Evolutionary conservation across 169 alveolate genomes (phyloP).

Genomic region (Eimeria necatrix): DNA sequence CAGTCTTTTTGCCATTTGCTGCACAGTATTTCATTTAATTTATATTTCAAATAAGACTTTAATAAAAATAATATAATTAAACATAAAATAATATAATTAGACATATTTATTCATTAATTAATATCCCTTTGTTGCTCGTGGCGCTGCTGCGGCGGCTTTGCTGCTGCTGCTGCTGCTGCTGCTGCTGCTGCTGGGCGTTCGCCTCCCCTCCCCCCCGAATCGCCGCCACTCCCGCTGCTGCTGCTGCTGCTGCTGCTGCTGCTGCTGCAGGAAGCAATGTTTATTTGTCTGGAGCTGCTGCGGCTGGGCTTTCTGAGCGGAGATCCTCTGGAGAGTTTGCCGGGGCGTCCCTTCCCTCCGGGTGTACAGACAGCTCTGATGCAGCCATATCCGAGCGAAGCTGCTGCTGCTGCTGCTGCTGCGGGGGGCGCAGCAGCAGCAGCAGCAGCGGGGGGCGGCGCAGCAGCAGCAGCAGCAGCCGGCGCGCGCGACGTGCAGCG

Average conservation of each 20-base stretch:
- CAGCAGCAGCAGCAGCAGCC: background rate
- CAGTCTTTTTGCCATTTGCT: too few relatives aligned
- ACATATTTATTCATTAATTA: too few relatives aligned
- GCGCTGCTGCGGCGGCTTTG: too few relatives aligned
- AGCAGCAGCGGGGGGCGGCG: background rate
- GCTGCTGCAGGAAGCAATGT: background rate
- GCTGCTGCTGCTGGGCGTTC: background rate
- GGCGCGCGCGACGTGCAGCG: too few relatives aligned
- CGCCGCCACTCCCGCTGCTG: background rate
- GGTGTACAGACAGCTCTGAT: background rate
- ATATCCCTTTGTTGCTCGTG: too few relatives aligned
- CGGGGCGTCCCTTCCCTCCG: background rate
- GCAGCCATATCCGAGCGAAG: background rate
- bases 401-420: conserved; percentile 39
- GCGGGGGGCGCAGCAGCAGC: background rate
- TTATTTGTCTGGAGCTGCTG: background rate
- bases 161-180: conserved; percentile 39
- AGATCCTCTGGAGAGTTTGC: background rate
- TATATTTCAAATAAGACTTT: too few relatives aligned
- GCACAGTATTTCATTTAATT: too few relatives aligned
- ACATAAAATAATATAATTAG: too few relatives aligned
- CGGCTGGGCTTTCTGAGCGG: background rate
- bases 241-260: conserved; percentile 31
- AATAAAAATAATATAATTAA: too few relatives aligned
- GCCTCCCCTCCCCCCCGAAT: background rate